Evolutionary conservation across 2,329 filamentous ascomycete species (phyloP).

Genomic region (Scedosporium aurantiacum): DNA sequence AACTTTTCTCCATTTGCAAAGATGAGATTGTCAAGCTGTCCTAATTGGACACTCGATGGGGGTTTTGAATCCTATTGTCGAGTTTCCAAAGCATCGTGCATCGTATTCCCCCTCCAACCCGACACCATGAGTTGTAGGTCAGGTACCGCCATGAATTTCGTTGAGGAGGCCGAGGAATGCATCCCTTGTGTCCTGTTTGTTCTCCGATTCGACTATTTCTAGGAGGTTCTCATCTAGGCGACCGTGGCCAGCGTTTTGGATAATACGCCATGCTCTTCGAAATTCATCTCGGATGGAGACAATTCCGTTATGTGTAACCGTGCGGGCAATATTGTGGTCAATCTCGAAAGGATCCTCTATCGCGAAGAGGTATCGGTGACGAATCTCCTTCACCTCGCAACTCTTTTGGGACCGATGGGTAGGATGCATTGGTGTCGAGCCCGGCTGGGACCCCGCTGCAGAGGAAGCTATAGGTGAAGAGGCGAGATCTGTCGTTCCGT

Average conservation of each 20-base stretch:
- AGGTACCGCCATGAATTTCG: slow-evolving; percentile 24
- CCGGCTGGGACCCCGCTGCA: background rate
- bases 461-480: background rate
- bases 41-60: too few relatives aligned
- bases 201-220: slow-evolving; percentile 33
- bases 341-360: slow-evolving; percentile 89
- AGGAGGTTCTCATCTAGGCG: slow-evolving; percentile 36
- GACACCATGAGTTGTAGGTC: background rate
- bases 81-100: too few relatives aligned
- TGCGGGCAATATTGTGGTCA: slow-evolving; percentile 79
- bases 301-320: slow-evolving; percentile 73
- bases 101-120: too few relatives aligned
- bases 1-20: too few relatives aligned
- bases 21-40: too few relatives aligned
- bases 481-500: background rate
- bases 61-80: too few relatives aligned
- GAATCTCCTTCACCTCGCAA: slow-evolving; percentile 49
- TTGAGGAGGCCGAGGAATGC: slow-evolving; percentile 26
- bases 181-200: slow-evolving; percentile 21
- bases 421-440: background rate
- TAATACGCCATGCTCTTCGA: slow-evolving; percentile 64
- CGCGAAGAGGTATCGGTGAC: slow-evolving; percentile 73
- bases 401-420: slow-evolving; percentile 1
- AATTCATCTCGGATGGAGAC: slow-evolving; percentile 78
- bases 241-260: slow-evolving; percentile 39